phyloP scores from a whole-genome alignment of 1,284 basidiomycete species.

The Ceratobasidium sp. region DNA sequence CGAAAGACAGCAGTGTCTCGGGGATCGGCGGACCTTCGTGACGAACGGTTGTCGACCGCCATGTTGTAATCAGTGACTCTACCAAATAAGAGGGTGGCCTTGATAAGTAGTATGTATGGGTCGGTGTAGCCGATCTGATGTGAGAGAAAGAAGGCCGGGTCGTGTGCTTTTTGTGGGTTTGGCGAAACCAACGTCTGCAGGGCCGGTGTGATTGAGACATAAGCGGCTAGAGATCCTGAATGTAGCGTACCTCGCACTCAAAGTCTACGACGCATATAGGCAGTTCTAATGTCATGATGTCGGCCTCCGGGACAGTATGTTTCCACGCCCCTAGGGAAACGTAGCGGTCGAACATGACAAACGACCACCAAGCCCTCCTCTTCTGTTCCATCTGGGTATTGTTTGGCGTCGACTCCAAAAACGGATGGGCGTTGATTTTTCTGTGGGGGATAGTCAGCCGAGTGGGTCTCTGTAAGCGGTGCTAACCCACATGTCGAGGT shows the following conservation, averaged over 20 bases:
- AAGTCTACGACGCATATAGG: conserved; percentile 78
- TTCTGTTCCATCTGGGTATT: conserved; percentile 76
- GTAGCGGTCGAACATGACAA: conserved; percentile 82
- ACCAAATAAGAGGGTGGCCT: conserved; percentile 82
- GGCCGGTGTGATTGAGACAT: conserved; percentile 11
- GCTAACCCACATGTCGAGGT: conserved; percentile 91
- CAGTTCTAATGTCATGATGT: conserved; percentile 77
- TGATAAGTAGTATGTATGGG: conserved; percentile 79
- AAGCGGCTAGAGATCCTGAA: not conserved
- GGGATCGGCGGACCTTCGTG: conserved; percentile 40
- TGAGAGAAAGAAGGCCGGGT: conserved; percentile 69
- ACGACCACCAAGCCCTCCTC: conserved; percentile 88
- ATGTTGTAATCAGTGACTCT: conserved; percentile 84
- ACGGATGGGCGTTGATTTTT: conserved; percentile 30
- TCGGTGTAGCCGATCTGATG: conserved; percentile 81
- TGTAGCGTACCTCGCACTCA: conserved; percentile 66
- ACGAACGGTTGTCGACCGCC: conserved; percentile 62
- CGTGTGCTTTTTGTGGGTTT: conserved; percentile 76
- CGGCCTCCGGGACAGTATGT: conserved; percentile 80
- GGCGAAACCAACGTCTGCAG: conserved; percentile 54
- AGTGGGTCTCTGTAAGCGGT: conserved; percentile 83
- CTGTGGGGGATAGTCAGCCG: not conserved
- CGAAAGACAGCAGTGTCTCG: conserved; percentile 63
- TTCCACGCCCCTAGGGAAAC: conserved; percentile 90
- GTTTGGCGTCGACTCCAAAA: conserved; percentile 55